Evolutionary conservation across 352 stramenopile species (phyloP).

Genomic region (Phytophthora pseudosyringae): DNA sequence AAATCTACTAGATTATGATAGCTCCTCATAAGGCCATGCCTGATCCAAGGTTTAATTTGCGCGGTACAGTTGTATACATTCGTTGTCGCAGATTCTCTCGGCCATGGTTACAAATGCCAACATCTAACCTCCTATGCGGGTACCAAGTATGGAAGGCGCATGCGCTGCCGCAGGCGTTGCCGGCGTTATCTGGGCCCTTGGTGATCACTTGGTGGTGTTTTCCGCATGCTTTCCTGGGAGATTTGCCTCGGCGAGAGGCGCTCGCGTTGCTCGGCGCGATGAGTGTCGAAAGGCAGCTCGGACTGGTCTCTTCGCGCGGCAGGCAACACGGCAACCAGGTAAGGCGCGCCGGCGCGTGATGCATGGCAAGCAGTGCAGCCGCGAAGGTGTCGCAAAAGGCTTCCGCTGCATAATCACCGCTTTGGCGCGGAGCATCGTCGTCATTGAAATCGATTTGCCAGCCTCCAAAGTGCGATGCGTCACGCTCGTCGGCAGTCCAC

Average conservation of each 20-base stretch:
- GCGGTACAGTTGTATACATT: constrained; percentile 7
- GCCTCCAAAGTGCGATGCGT: neutral
- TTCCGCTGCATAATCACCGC: neutral
- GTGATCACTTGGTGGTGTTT: constrained; percentile 25
- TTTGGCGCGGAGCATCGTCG: constrained; percentile 2
- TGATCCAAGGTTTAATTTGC: constrained; percentile 17
- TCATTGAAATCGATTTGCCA: constrained; percentile 22
- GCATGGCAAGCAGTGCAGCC: constrained; percentile 2
- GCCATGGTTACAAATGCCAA: neutral
- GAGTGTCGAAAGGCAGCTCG: constrained; percentile 4
- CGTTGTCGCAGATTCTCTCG: neutral
- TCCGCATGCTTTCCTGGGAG: constrained; percentile 13
- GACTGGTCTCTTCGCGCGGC: constrained; percentile 10
- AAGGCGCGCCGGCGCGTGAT: neutral
- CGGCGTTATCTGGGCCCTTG: neutral
- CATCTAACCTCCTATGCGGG: neutral
- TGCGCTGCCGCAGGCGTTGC: neutral
- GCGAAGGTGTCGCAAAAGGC: constrained; percentile 20
- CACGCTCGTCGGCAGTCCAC: neutral
- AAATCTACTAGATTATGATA: neutral
- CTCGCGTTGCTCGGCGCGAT: neutral
- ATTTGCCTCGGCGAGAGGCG: constrained; percentile 13
- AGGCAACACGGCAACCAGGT: constrained; percentile 3
- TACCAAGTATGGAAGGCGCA: neutral
- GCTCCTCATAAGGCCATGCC: neutral